Base-by-base conservation (phyloP, 2,329 filamentous ascomycete genomes). In the Rutstroemia sp. region DNA sequence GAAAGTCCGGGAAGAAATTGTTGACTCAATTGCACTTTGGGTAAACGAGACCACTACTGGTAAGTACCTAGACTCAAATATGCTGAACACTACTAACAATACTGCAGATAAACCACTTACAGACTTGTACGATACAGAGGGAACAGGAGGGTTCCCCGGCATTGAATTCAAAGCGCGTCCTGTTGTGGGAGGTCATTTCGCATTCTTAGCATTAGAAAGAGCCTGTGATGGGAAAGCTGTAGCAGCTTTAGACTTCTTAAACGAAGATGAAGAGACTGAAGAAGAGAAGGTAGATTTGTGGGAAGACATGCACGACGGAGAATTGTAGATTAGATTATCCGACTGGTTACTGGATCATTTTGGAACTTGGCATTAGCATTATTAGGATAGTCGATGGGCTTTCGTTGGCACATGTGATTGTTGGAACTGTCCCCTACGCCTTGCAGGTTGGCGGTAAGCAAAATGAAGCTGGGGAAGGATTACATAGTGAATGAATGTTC, bases 181-280 rank as follows among this genome's bases (percentile, higher is more conserved):
- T 1, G 90, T 95, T 4, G 84, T 92, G 16, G 90, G 90, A 14
- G 90, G 87, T 0, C 89, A 94, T 73, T 95, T 94, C 76, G 86
- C 89, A 2, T 90, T 91, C 67, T 74, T 95, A 68, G 86, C 89
- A n/a, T 73, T 95, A 47, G 86, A 90, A 72, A 79, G 86, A 65
- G 89, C 88, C 23, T 95, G 90, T 73, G 85, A 81, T 2, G 88
- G 88, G 2, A 78, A 77, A 61, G 86, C 86, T 3, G 75, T 80
- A 63, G 74, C 79, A 19, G 82, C 79, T 0, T 71, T 89, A 57
- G 66, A 65, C 30, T 80, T 79, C 62, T 66, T 82, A 50, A 72
- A 81, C 58, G 67, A 73, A 54, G 65, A 62, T 38, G 53, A 59
- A 12, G 50, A 45, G 12, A 23, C 73, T 53, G 65, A 62, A 39